Base-by-base conservation (phyloP, 306 rosid genomes). In the Ammopiptanthus mongolicus region DNA sequence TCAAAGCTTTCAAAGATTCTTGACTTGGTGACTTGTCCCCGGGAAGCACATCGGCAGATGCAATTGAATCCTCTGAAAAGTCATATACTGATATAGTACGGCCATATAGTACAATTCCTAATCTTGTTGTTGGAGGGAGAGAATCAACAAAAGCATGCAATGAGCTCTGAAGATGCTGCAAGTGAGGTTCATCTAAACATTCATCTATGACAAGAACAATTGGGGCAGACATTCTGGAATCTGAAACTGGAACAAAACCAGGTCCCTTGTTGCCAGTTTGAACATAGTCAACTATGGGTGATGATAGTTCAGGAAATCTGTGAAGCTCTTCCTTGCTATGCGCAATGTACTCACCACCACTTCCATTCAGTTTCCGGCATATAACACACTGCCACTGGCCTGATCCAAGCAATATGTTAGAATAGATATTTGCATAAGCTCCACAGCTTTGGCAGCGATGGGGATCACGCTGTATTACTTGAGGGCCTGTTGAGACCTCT, bases 371-470 rank as follows among this genome's bases (percentile, higher is more conserved):
- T 56, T 92, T 77, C 76, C 93, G 72, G 78, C 99, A 96, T 69
- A 96, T 83, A 46, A 96, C 97, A 83, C 99, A 96, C 75, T 96
- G 97, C 98, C 99, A 96, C 88, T 96, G 97, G 69, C 99, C 99
- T 73, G 99, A 96, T 63, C 98, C 97, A 80, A 86, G 79, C 77
- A 96, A 84, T 74, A 96, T 85, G 65, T 89, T 90, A 90, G 97
- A 86, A 69, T 90, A 89, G 69, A 85, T 55, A 78, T 92, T 96
- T 55, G 97, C 92, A 86, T 89, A 96, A 75, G 97, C 97, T 73
- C 99, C 98, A 80, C 99, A 96, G 83, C 82, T 90, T 78, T 87
- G 90, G 75, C 99, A 96, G 56, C 97, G 97, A 83, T 96, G 98
- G 39, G 98, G 97, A 69, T 90, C 93, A 3, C 97, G 97, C 75